Conservation (phyloP, 257 asterid species). For the Solanum clarkiae region DNA sequence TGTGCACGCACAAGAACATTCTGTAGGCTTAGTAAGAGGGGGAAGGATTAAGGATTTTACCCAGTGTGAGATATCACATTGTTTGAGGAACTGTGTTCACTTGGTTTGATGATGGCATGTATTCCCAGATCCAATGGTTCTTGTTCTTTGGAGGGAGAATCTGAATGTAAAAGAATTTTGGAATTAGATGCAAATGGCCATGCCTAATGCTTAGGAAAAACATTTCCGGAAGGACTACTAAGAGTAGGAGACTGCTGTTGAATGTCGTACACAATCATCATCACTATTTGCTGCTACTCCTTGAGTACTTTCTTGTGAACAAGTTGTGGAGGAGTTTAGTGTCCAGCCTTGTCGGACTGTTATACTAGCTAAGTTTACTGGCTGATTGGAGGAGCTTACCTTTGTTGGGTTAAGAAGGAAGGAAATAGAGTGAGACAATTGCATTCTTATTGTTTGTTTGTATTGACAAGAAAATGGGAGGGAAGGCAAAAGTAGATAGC, state of each 20-base stretch:
- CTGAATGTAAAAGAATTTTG: neutral
- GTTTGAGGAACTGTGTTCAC: neutral
- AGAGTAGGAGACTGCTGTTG: neutral
- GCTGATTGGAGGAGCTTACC: neutral
- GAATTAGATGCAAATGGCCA: neutral
- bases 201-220: neutral
- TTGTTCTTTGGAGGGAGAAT: neutral
- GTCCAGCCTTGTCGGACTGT: neutral
- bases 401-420: neutral
- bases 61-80: too few relatives aligned
- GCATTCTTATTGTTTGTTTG: neutral
- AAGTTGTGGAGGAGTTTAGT: neutral
- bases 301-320: neutral
- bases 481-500: neutral
- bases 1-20: too few relatives aligned
- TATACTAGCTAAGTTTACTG: neutral
- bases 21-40: too few relatives aligned
- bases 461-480: neutral
- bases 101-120: neutral
- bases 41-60: too few relatives aligned
- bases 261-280: neutral
- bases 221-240: neutral
- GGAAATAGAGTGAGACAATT: neutral
- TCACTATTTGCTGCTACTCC: neutral
- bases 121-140: neutral